Conservation (phyloP, 768 basidiomycete genomes). For the Epithele typhae region DNA sequence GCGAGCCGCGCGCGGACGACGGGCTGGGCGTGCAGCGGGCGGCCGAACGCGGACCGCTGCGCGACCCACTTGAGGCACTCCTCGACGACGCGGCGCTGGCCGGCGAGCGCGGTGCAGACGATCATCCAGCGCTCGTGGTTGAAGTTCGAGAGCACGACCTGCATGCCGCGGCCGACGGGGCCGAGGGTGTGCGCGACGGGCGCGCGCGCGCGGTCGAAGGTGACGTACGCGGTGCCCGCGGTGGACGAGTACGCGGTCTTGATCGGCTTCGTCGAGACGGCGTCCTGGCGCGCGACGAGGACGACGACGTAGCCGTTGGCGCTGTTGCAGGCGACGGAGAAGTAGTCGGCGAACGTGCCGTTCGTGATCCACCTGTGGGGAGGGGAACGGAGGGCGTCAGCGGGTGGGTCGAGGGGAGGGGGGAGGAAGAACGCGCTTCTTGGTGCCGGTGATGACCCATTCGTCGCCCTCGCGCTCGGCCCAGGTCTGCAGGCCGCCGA, state of each 20-base stretch:
- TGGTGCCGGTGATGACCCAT: conserved; percentile 90
- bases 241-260: conserved; percentile 91
- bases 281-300: conserved; percentile 65
- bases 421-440: conserved; percentile 54
- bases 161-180: conserved; percentile 76
- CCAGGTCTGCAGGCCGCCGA: conserved; percentile 78
- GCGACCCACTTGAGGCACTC: conserved; percentile 93
- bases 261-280: conserved; percentile 80
- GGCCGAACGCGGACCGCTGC: conserved; percentile 88
- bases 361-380: conserved; percentile 81
- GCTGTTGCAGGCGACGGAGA: conserved; percentile 51
- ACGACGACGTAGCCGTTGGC: conserved; percentile 74
- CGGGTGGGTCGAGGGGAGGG: background rate
- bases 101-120: conserved; percentile 59
- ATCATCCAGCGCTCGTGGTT: conserved; percentile 94
- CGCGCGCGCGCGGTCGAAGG: conserved; percentile 76
- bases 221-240: conserved; percentile 87
- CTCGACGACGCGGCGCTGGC: conserved; percentile 80
- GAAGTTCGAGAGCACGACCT: conserved; percentile 80
- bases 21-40: conserved; percentile 74
- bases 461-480: conserved; percentile 81
- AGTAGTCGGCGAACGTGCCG: conserved; percentile 80
- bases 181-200: conserved; percentile 89
- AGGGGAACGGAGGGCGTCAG: background rate
- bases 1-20: conserved; percentile 89